Conservation (phyloP, 768 basidiomycete species). For the Russula earlei region DNA sequence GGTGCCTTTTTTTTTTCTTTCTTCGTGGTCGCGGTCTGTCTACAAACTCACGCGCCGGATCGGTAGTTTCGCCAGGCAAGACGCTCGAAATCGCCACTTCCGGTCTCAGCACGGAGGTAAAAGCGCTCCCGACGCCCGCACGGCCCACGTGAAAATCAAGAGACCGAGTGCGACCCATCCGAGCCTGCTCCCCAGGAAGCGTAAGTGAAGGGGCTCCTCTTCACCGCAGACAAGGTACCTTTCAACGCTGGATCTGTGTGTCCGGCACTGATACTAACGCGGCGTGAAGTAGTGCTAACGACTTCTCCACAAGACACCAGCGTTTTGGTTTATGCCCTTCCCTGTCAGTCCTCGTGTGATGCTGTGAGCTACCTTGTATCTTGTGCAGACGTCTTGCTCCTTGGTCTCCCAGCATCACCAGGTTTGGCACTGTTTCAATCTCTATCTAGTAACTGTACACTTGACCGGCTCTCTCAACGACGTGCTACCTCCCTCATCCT, state of each 20-base stretch:
- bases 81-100: constrained; percentile 15
- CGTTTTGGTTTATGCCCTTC: neutral
- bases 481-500: neutral
- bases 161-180: constrained; percentile 11
- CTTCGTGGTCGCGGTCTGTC: neutral
- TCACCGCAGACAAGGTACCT: too few species aligned
- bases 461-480: neutral
- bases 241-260: neutral
- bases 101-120: constrained; percentile 6
- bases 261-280: neutral
- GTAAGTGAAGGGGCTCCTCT: constrained; percentile 15
- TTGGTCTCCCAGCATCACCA: neutral
- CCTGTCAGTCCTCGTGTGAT: neutral
- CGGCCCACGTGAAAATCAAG: neutral
- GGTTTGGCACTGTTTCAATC: neutral
- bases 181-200: constrained; percentile 3
- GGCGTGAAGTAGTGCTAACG: neutral
- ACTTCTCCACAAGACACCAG: neutral
- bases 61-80: constrained; percentile 14
- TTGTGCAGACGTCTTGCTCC: neutral
- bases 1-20: neutral
- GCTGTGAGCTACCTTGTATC: neutral
- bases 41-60: neutral
- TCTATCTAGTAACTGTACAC: neutral
- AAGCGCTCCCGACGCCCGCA: neutral